These are phyloP conservation scores for Microsporum canis DNA, from an alignment of 2,329 filamentous ascomycete genomes.

Conservation along the genomic window DNA sequence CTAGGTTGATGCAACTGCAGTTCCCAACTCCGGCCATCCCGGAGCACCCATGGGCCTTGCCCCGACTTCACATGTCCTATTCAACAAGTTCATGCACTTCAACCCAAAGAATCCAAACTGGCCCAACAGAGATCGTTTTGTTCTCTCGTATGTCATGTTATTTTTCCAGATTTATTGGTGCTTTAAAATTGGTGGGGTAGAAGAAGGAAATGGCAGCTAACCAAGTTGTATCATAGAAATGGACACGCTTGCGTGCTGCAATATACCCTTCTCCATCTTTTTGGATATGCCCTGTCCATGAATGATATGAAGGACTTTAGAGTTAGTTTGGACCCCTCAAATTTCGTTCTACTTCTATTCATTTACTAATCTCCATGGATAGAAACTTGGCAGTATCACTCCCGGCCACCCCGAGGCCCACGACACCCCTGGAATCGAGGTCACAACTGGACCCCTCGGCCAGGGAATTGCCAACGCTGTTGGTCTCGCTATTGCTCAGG, in stretches of 20 bases:
- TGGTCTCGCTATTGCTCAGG: slow-evolving; percentile 92
- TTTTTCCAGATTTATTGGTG: not conserved
- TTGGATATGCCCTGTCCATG: slow-evolving; percentile 74
- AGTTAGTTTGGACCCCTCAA: slow-evolving; percentile 46
- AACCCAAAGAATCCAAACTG: slow-evolving; percentile 98
- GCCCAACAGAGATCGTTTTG: slow-evolving; percentile 95
- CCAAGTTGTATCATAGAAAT: slow-evolving; percentile 50
- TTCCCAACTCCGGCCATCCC: slow-evolving; percentile 95
- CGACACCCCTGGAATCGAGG: slow-evolving; percentile 93
- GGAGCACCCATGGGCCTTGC: slow-evolving; percentile 98
- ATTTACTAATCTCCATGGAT: slow-evolving; percentile 7
- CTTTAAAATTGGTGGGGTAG: slow-evolving; percentile 2
- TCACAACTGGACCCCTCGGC: slow-evolving; percentile 93
- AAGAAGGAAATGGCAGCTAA: not conserved
- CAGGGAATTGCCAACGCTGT: slow-evolving; percentile 97
- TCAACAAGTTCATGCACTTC: slow-evolving; percentile 98
- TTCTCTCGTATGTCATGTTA: slow-evolving; percentile 73
- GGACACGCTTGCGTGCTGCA: slow-evolving; percentile 99
- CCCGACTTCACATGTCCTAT: slow-evolving; percentile 89
- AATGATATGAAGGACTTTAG: slow-evolving; percentile 96
- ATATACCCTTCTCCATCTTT: slow-evolving; percentile 94
- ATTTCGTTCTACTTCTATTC: not conserved
- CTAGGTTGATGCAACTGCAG: slow-evolving; percentile 92
- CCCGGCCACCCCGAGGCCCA: slow-evolving; percentile 94
- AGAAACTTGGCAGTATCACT: slow-evolving; percentile 67